Evolutionary conservation across 169 alveolate genomes (phyloP).

Genomic region (Plasmodium inui): DNA sequence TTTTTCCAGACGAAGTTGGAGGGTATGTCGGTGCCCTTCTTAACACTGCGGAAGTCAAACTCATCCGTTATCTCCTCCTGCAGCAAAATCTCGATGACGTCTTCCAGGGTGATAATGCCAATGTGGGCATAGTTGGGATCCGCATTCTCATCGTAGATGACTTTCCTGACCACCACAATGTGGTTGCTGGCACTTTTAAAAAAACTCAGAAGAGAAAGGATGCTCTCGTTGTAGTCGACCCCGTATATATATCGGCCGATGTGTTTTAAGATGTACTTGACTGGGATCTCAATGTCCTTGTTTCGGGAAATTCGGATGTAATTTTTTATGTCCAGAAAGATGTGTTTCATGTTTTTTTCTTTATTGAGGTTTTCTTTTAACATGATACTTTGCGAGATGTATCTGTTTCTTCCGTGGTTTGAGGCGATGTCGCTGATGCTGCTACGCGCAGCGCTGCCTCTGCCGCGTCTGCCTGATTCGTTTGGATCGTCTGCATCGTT

Average conservation of each 20-base stretch:
- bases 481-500: background rate
- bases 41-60: constrained; percentile 50
- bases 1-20: constrained; percentile 62
- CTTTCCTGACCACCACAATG: constrained; percentile 83
- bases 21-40: constrained; percentile 31
- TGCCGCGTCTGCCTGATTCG: background rate
- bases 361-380: constrained; percentile 61
- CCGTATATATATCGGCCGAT: constrained; percentile 73
- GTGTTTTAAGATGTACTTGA: constrained; percentile 53
- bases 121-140: constrained; percentile 83
- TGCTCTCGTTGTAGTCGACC: constrained; percentile 61
- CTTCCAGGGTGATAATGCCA: constrained; percentile 82
- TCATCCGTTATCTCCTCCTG: constrained; percentile 71
- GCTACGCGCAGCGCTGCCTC: background rate
- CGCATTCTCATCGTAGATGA: constrained; percentile 62
- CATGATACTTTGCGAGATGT: constrained; percentile 8
- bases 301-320: constrained; percentile 28
- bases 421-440: background rate
- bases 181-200: constrained; percentile 68
- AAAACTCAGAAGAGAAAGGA: constrained; percentile 44
- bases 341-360: constrained; percentile 64
- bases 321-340: constrained; percentile 45
- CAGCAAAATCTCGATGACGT: constrained; percentile 60
- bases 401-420: background rate
- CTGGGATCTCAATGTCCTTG: constrained; percentile 64